phyloP scores from a whole-genome alignment of 2,329 filamentous ascomycete species.

The Nemania bipapillata region DNA sequence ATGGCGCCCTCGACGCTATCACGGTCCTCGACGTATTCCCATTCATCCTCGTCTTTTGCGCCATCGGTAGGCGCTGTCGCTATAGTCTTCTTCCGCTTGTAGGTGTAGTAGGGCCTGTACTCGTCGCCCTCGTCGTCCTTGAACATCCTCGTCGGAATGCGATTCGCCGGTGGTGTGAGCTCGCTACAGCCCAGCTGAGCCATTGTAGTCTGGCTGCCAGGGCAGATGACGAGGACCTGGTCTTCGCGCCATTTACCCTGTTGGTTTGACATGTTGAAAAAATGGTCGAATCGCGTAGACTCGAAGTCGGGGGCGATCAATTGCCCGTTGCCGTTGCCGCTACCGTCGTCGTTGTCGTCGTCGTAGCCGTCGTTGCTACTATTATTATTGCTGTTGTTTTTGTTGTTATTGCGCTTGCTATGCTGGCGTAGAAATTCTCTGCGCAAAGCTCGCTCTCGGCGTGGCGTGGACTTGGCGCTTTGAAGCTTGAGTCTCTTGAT shows the following conservation, averaged over 20 bases:
- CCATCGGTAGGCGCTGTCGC: constrained; percentile 47
- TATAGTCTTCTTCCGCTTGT: constrained; percentile 66
- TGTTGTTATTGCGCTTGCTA: background rate
- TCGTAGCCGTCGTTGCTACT: background rate
- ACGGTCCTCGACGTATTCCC: constrained; percentile 86
- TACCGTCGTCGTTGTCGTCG: background rate
- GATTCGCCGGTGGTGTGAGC: constrained; percentile 87
- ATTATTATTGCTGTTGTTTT: background rate
- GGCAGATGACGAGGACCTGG: constrained; percentile 76
- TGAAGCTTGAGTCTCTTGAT: background rate
- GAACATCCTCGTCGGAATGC: constrained; percentile 95
- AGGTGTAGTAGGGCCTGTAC: constrained; percentile 79
- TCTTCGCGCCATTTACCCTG: constrained; percentile 72
- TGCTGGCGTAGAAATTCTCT: constrained; percentile 29
- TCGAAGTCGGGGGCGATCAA: constrained; percentile 1
- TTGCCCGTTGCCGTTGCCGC: constrained; percentile 6
- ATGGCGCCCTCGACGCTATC: constrained; percentile 89
- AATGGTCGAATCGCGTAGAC: constrained; percentile 1
- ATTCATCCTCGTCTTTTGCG: constrained; percentile 66
- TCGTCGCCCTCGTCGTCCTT: constrained; percentile 82
- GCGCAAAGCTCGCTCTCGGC: constrained; percentile 36
- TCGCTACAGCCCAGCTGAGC: constrained; percentile 90
- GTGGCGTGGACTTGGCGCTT: constrained; percentile 27
- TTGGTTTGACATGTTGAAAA: constrained; percentile 63
- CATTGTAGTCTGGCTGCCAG: constrained; percentile 88